Conservation (phyloP, 495 filamentous ascomycete species). For the Thozetella sp. region DNA sequence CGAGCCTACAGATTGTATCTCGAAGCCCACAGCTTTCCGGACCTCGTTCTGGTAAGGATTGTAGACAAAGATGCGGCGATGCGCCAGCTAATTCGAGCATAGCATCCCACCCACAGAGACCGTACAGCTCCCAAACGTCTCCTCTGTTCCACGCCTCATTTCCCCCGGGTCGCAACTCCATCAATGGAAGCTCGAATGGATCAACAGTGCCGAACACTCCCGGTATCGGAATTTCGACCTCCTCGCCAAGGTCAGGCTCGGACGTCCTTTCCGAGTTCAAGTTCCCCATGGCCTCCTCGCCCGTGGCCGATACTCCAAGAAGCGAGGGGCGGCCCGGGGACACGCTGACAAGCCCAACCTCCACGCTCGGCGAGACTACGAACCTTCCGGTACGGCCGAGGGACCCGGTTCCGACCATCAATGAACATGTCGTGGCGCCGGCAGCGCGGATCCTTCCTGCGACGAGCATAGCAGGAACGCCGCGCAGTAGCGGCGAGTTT, state of each 20-base stretch:
- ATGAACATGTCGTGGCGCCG: constrained; percentile 60
- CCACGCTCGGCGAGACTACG: constrained; percentile 25
- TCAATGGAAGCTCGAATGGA: constrained; percentile 33
- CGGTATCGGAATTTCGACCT: constrained; percentile 20
- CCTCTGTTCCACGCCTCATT: constrained; percentile 51
- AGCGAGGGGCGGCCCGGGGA: constrained; percentile 25
- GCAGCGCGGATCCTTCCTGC: constrained; percentile 71
- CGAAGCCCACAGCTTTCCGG: constrained; percentile 39
- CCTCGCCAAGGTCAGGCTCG: constrained; percentile 35
- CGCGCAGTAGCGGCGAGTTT: constrained; percentile 91
- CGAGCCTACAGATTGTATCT: constrained; percentile 79
- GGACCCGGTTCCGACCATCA: constrained; percentile 42
- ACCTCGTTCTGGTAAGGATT: constrained; percentile 28
- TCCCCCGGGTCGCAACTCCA: constrained; percentile 36
- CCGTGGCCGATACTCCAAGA: constrained; percentile 25
- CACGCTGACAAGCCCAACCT: constrained; percentile 32
- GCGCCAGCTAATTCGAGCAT: constrained; percentile 6
- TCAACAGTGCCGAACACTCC: constrained; percentile 42
- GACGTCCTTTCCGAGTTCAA: constrained; percentile 63
- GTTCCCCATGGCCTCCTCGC: constrained; percentile 61
- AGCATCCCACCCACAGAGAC: constrained; percentile 43
- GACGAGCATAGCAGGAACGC: constrained; percentile 67
- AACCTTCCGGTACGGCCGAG: constrained; percentile 32
- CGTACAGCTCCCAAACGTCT: constrained; percentile 34
- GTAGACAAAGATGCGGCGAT: background rate